Conservation (phyloP, 306 rosid genomes). For the Prunus mume region DNA sequence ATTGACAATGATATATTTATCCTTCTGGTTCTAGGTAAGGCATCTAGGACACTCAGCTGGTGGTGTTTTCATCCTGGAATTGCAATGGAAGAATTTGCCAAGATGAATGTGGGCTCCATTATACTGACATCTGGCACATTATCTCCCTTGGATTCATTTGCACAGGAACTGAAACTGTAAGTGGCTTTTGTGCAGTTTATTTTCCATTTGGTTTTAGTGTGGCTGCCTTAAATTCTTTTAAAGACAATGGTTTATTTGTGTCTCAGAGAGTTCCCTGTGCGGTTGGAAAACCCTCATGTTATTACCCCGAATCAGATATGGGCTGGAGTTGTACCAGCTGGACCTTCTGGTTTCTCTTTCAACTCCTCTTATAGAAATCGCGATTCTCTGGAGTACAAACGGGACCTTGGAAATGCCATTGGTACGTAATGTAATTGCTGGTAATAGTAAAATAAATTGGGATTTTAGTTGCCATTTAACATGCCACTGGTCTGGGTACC, state of each 20-base stretch:
- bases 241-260: constrained; percentile 28
- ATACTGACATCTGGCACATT: constrained; percentile 94
- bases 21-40: constrained; percentile 53
- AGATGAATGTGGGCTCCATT: constrained; percentile 68
- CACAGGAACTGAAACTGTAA: constrained; percentile 80
- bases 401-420: constrained; percentile 94
- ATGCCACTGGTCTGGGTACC: constrained; percentile 15
- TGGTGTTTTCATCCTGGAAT: constrained; percentile 99
- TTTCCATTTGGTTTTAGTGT: constrained; percentile 23
- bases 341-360: constrained; percentile 80
- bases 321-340: constrained; percentile 93
- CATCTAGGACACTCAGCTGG: constrained; percentile 90
- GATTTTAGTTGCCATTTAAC: constrained; percentile 10
- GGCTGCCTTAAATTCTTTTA: constrained; percentile 24
- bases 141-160: constrained; percentile 93
- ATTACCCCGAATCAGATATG: constrained; percentile 85
- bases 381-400: constrained; percentile 70
- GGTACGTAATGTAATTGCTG: constrained; percentile 46
- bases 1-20: constrained; percentile 20
- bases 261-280: constrained; percentile 80
- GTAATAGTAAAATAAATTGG: constrained; percentile 12
- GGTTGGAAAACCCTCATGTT: constrained; percentile 94
- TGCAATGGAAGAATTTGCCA: constrained; percentile 79
- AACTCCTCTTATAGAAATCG: constrained; percentile 89
- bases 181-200: constrained; percentile 22